Base-by-base conservation (phyloP, 441 rosid species). In the Hura crepitans region DNA sequence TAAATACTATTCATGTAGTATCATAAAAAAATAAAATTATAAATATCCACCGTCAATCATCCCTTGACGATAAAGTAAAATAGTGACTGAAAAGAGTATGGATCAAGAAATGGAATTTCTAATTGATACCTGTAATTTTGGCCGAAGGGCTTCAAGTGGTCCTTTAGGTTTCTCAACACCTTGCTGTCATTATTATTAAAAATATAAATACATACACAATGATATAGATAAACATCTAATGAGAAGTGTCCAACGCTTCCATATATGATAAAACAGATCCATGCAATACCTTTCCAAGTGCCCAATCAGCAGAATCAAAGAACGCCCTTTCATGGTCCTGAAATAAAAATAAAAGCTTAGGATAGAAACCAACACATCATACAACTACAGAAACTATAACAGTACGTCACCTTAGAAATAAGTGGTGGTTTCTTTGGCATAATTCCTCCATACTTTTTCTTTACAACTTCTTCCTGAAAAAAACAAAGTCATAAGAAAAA, bases 281-380 rank as follows among this genome's bases (percentile, higher is more conserved):
- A 56, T n/a, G 20, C 42, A 74, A 61, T 85, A 90, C 99, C 98
- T 95, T 95, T 80, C 99, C 99, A 78, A 95, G 94, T 47, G 99
- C 99, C 99, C 99, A 95, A 73, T 92, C 99, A 77, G 99, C 99
- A 64, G 99, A 95, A 76, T 95, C 99, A 81, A 95, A 95, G 82
- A 86, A 95, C 17, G 99, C 99, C 71, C 99, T 89, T 70, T 95
- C 99, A 70, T 90, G 95, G 75, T 95, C 99, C 99, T 95, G 78
- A 58, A 49, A 81, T 64, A 61, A 68, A 78, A 57, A 71, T 43
- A 64, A 76, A 30, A 76, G 54, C 31, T 50, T 62, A 65, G 65
- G 59, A 69, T 53, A 7, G 31, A 75, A 39, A 66, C 45, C 64
- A 70, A 22, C 23, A 62, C 18, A 35, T 42, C 50, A 47, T 20